These are phyloP conservation scores for Aspergillus ochraceoroseus DNA, from an alignment of 2,329 filamentous ascomycete genomes.

Conservation along the genomic window DNA sequence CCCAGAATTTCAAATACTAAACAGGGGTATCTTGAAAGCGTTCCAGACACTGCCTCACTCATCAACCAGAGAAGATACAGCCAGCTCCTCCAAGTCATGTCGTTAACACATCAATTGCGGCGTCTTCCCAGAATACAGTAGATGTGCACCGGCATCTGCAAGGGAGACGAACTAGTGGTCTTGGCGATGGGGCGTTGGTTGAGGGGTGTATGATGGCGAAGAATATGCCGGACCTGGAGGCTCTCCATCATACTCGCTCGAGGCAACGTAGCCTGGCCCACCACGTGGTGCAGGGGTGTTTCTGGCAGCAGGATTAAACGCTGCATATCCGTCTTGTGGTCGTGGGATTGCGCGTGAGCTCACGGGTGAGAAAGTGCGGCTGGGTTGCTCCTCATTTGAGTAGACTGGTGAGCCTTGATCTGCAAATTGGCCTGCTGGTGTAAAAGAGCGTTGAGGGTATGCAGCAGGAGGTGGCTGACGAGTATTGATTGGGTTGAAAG, in stretches of 20 bases:
- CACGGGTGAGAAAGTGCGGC: constrained; percentile 7
- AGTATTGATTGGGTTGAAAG: constrained; percentile 11
- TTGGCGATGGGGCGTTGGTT: constrained; percentile 10
- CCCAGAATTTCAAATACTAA: constrained; percentile 7
- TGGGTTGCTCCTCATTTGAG: constrained; percentile 7
- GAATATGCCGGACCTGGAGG: constrained; percentile 24
- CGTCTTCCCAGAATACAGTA: constrained; percentile 4
- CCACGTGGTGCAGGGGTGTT: constrained; percentile 5
- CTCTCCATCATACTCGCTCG: constrained; percentile 19
- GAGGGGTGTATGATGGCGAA: constrained; percentile 14
- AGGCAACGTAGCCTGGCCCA: background rate
- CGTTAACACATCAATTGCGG: constrained; percentile 16
- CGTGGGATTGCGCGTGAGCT: constrained; percentile 2
- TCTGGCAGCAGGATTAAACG: constrained; percentile 3
- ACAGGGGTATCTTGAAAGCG: constrained; percentile 15
- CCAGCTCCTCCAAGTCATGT: constrained; percentile 26
- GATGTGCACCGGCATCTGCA: constrained; percentile 1
- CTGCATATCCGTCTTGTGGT: constrained; percentile 5
- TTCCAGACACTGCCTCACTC: constrained; percentile 19
- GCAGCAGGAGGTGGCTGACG: constrained; percentile 14
- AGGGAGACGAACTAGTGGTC: constrained; percentile 11
- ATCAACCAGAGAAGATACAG: constrained; percentile 28
- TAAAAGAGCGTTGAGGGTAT: constrained; percentile 16
- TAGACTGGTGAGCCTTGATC: constrained; percentile 4
- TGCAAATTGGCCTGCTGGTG: constrained; percentile 2